A percentile compares a stretch with the other conserved stretches of the same genome.
Conservation (phyloP, 345 rosid species). For the Eucalyptus pumila region DNA sequence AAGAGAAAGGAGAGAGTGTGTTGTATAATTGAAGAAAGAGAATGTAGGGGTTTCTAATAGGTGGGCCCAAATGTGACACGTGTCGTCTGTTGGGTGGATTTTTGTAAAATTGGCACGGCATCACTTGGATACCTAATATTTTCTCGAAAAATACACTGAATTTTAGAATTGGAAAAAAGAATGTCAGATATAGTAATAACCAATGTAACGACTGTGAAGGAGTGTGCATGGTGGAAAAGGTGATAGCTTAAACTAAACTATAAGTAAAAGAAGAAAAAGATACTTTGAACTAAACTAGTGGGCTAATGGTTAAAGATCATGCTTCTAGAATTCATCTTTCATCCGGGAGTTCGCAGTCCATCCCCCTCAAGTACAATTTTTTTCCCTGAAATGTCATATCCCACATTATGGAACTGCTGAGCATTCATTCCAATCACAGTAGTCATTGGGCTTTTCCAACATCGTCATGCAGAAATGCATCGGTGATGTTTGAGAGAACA, state of each 20-base stretch:
- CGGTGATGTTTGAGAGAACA: not conserved
- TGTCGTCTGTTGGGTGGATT: too few species aligned
- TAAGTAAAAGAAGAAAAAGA: not conserved
- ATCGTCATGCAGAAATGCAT: not conserved
- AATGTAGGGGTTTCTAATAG: fast-evolving
- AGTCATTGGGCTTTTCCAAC: not conserved
- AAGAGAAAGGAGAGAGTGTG: too few species aligned
- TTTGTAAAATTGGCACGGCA: fast-evolving
- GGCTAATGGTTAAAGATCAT: not conserved
- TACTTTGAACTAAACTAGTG: not conserved
- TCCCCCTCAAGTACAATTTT: not conserved
- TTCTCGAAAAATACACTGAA: not conserved
- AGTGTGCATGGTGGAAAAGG: not conserved
- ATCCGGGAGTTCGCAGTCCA: not conserved
- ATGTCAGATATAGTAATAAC: not conserved
- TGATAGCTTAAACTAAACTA: not conserved
- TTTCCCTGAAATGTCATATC: not conserved
- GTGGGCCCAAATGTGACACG: too few species aligned
- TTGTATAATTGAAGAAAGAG: too few species aligned
- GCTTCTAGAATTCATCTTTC: not conserved
- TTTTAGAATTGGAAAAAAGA: not conserved
- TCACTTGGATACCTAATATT: too few species aligned
- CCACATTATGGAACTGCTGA: not conserved
- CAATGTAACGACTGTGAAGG: not conserved
- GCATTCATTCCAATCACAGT: not conserved